Conservation (phyloP, 441 rosid species). For the Mallotus japonicus region DNA sequence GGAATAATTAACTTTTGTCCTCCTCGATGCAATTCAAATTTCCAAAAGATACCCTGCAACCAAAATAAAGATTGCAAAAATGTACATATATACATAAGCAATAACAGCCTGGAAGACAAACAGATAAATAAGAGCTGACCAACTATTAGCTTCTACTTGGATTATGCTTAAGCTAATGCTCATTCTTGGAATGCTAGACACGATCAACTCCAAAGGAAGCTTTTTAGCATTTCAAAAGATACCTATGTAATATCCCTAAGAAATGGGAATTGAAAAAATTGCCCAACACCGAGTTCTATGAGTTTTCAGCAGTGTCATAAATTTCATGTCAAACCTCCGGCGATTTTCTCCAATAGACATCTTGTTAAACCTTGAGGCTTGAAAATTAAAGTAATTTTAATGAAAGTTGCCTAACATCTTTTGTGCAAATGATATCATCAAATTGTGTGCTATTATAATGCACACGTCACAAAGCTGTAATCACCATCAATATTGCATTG, state of each 20-base stretch:
- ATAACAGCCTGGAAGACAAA: slow-evolving; percentile 3
- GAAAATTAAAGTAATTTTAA: background rate
- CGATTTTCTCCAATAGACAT: background rate
- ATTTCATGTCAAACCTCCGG: background rate
- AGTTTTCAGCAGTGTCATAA: background rate
- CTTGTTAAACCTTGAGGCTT: background rate
- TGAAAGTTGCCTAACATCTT: background rate
- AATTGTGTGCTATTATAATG: background rate
- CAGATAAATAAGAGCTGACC: background rate
- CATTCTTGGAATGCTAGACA: background rate
- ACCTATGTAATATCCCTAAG: background rate
- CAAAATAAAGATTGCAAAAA: slow-evolving; percentile 20
- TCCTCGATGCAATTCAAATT: slow-evolving; percentile 79
- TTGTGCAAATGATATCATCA: background rate
- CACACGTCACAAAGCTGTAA: background rate
- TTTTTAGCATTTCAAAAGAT: background rate
- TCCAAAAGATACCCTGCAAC: slow-evolving; percentile 87
- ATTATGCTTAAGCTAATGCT: background rate
- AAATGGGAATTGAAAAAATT: background rate
- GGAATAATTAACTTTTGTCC: slow-evolving; percentile 88
- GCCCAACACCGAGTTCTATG: background rate
- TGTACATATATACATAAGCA: slow-evolving; percentile 3
- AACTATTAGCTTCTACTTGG: background rate
- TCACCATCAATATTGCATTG: background rate
- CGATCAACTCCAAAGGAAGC: background rate